Percentiles rank a stretch among this genome's conserved stretches.
Evolutionary conservation across 2,329 filamentous ascomycete species (phyloP).

Genomic region (Penicillium griseofulvum): DNA sequence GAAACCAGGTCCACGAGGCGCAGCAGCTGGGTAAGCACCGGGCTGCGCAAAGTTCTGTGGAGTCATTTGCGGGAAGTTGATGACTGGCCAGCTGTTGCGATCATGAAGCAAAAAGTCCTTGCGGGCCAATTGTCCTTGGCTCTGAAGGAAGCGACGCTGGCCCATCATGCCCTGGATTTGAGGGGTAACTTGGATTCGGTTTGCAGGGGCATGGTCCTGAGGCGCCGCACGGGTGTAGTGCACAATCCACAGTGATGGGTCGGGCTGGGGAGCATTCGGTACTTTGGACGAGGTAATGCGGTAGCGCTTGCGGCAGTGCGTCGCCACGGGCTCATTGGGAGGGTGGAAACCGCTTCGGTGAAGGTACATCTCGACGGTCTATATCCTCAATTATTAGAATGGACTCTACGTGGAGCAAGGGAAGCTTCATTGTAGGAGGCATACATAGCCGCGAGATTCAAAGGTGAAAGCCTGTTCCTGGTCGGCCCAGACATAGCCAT

Average conservation of each 20-base stretch:
- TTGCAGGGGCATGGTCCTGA: slow-evolving; percentile 68
- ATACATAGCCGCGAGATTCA: slow-evolving; percentile 67
- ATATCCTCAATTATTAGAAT: slow-evolving; percentile 13
- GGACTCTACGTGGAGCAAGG: background rate
- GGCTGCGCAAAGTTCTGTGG: slow-evolving; percentile 53
- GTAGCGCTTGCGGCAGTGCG: slow-evolving; percentile 80
- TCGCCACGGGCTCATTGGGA: slow-evolving; percentile 67
- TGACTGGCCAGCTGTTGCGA: slow-evolving; percentile 82
- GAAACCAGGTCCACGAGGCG: slow-evolving; percentile 38
- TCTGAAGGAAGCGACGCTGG: slow-evolving; percentile 60
- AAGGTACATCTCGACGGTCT: slow-evolving; percentile 87
- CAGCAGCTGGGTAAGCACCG: slow-evolving; percentile 42
- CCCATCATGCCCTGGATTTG: slow-evolving; percentile 43
- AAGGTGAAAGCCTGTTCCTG: slow-evolving; percentile 74
- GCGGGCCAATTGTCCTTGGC: slow-evolving; percentile 75
- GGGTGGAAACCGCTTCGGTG: slow-evolving; percentile 78
- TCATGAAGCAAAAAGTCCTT: slow-evolving; percentile 96
- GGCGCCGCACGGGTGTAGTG: slow-evolving; percentile 81
- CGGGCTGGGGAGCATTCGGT: slow-evolving; percentile 68
- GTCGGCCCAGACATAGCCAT: slow-evolving; percentile 89
- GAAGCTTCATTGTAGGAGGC: slow-evolving; percentile 17
- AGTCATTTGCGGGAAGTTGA: slow-evolving; percentile 62
- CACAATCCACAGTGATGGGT: slow-evolving; percentile 83
- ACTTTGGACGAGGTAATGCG: slow-evolving; percentile 71
- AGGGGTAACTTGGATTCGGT: slow-evolving; percentile 50